Evolutionary conservation across 2,329 filamentous ascomycete species (phyloP).

Genomic region (Colletotrichum sp.): DNA sequence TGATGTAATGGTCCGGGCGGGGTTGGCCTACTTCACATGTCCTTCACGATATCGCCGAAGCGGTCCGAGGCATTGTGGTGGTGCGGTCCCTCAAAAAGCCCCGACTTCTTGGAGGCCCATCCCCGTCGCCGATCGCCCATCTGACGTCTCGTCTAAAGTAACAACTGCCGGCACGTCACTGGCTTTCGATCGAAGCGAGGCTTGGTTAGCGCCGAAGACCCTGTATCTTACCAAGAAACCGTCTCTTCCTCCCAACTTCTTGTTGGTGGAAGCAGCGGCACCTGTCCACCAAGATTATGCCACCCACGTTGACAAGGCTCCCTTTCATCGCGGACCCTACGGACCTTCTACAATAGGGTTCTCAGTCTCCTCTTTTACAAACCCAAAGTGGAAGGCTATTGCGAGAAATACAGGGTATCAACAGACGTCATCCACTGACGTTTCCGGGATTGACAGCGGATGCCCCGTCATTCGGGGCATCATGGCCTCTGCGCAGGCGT

Average conservation of each 20-base stretch:
- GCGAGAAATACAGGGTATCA: background rate
- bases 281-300: background rate
- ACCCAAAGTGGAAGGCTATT: background rate
- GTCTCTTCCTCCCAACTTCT: background rate
- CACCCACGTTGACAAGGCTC: background rate
- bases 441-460: background rate
- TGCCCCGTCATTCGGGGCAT: background rate
- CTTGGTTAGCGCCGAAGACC: background rate
- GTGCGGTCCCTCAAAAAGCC: background rate
- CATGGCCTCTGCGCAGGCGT: background rate
- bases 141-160: slow-evolving; percentile 5
- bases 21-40: background rate
- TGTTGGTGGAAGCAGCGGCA: background rate
- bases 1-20: slow-evolving; percentile 7
- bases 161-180: background rate
- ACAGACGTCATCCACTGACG: background rate
- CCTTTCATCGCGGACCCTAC: background rate
- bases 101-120: background rate
- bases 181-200: background rate
- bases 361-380: background rate
- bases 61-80: background rate
- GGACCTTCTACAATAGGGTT: background rate
- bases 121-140: background rate
- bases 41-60: background rate
- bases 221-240: background rate